Evolutionary conservation across 129 eudicot genomes (phyloP).

Genomic region (Calendula officinalis): DNA sequence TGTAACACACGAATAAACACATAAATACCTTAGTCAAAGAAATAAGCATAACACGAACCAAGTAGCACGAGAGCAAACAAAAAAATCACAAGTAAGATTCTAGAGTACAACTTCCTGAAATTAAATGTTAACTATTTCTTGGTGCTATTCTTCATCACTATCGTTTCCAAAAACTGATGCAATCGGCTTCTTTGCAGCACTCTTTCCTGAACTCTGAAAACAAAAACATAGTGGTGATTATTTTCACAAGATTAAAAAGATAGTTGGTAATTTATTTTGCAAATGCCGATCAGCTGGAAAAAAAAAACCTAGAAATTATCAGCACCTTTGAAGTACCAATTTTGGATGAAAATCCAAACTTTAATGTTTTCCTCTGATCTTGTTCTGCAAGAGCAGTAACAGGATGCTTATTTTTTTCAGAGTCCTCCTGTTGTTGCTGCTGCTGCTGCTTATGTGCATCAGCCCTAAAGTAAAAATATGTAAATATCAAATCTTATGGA

Average conservation of each 20-base stretch:
- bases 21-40: too few species aligned
- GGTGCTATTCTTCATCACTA: slow-evolving; percentile 66
- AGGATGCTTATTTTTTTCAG: slow-evolving; percentile 34
- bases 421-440: slow-evolving; percentile 32
- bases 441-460: slow-evolving; percentile 61
- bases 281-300: too few species aligned
- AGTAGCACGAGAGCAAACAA: too few species aligned
- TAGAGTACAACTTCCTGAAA: too few species aligned
- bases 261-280: too few species aligned
- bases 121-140: background rate
- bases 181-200: slow-evolving; percentile 68
- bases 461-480: slow-evolving; percentile 47
- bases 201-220: slow-evolving; percentile 41
- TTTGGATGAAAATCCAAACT: slow-evolving; percentile 90
- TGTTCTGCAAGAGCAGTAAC: slow-evolving; percentile 68
- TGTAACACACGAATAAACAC: too few species aligned
- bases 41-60: too few species aligned
- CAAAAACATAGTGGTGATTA: background rate
- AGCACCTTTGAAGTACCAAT: slow-evolving; percentile 73
- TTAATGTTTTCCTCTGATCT: slow-evolving; percentile 81
- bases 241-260: background rate
- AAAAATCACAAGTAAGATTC: too few species aligned
- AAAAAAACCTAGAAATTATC: background rate
- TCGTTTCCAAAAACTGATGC: slow-evolving; percentile 77
- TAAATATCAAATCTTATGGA: background rate